Percentiles rank a stretch among this genome's conserved stretches.
Conservation (phyloP, 2,329 filamentous ascomycete species). For the Pseudophaeomoniella oleicola region DNA sequence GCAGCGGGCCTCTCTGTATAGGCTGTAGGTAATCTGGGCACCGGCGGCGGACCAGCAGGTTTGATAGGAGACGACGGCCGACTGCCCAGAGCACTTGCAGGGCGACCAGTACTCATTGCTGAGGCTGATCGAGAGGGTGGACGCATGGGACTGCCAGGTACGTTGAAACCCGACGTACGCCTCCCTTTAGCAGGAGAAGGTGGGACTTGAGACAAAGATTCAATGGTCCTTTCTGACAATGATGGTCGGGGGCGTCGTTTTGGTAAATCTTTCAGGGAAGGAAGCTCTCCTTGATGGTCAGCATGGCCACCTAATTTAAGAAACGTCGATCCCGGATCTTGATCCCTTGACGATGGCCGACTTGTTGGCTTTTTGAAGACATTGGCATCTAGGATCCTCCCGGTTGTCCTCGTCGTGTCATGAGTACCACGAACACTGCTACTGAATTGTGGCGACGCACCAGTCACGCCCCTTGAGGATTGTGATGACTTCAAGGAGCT, state of each 20-base stretch:
- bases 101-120: slow-evolving; percentile 28
- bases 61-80: slow-evolving; percentile 1
- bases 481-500: too few species aligned
- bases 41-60: background rate
- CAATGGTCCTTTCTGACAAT: slow-evolving; percentile 70
- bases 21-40: background rate
- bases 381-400: background rate
- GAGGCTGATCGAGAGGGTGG: slow-evolving; percentile 50
- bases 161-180: slow-evolving; percentile 56
- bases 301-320: background rate
- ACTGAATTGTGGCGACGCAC: background rate
- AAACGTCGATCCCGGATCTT: background rate
- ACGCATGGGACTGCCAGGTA: slow-evolving; percentile 43
- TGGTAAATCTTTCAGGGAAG: background rate
- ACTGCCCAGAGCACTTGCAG: background rate
- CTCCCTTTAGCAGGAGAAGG: slow-evolving; percentile 58
- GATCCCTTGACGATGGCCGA: background rate
- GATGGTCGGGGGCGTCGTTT: slow-evolving; percentile 32
- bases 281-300: background rate
- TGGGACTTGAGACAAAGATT: slow-evolving; percentile 65
- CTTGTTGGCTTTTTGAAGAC: slow-evolving; percentile 1
- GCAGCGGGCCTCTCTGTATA: background rate
- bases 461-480: background rate
- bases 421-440: background rate
- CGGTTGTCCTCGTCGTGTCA: background rate